Conservation (phyloP, 768 basidiomycete genomes). For the Serendipita indica region DNA sequence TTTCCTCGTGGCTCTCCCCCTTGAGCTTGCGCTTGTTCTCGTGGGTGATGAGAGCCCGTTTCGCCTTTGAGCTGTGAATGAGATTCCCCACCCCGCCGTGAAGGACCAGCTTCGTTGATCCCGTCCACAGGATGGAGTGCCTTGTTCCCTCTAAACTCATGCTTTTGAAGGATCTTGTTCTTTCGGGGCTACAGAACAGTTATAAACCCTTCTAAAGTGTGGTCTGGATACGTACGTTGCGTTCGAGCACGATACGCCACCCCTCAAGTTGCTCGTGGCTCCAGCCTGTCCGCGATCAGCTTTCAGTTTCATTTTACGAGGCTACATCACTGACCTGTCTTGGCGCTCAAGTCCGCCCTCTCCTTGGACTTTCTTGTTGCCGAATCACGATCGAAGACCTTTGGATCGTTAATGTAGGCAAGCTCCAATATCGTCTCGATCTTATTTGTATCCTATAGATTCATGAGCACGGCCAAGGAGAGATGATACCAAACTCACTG, state of each 20-base stretch:
- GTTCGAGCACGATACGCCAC: conserved; percentile 80
- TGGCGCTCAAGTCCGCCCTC: conserved; percentile 46
- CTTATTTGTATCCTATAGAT: conserved; percentile 16
- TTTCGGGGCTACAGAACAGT: conserved; percentile 42
- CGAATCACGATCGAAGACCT: conserved; percentile 62
- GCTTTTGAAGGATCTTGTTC: conserved; percentile 56
- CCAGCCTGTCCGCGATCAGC: conserved; percentile 36
- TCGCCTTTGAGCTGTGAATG: neutral
- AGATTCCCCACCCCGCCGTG: neutral
- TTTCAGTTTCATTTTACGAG: neutral
- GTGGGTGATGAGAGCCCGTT: no score
- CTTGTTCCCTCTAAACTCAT: conserved; percentile 61
- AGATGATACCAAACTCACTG: conserved; percentile 1
- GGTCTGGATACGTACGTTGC: conserved; percentile 44
- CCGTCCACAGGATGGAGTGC: conserved; percentile 5
- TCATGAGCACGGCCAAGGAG: conserved; percentile 14
- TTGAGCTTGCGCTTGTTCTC: conserved; percentile 16
- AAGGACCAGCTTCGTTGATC: conserved; percentile 20
- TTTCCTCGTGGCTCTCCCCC: conserved; percentile 27
- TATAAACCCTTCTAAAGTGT: conserved; percentile 1
- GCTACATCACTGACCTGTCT: conserved; percentile 38
- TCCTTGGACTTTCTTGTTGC: conserved; percentile 55
- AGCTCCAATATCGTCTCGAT: conserved; percentile 54
- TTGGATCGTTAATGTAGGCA: conserved; percentile 61
- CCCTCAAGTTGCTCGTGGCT: conserved; percentile 81